Conservation (phyloP, 176 grass and related monocot genomes). For the Carex kokanica region DNA sequence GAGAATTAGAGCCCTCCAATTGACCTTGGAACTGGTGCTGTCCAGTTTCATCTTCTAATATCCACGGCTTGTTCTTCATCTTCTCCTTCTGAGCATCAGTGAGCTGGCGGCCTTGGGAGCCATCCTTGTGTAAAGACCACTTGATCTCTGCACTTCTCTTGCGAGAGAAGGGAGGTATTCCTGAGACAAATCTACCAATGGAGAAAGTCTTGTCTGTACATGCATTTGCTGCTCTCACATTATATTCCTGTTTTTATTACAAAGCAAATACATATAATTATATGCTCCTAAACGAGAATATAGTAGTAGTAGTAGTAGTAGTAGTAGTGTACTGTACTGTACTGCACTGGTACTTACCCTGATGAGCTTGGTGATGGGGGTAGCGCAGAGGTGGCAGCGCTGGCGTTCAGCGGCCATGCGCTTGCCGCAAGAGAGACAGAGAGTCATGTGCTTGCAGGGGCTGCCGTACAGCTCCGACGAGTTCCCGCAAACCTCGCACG, state of each 20-base stretch:
- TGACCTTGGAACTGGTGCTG: conserved; percentile 69
- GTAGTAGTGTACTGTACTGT: neutral
- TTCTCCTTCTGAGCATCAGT: conserved; percentile 65
- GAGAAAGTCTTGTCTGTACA: conserved; percentile 42
- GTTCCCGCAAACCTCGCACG: conserved; percentile 51
- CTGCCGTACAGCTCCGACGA: conserved; percentile 54
- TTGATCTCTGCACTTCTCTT: conserved; percentile 51
- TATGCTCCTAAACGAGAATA: no score
- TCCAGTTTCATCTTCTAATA: conserved; percentile 79
- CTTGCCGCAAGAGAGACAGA: conserved; percentile 57
- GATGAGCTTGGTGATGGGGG: conserved; percentile 62
- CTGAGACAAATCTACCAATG: conserved; percentile 58
- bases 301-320: no score
- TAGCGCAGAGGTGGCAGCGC: conserved; percentile 45
- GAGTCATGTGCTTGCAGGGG: conserved; percentile 65
- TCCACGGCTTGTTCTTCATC: conserved; percentile 64
- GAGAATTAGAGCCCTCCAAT: conserved; percentile 61
- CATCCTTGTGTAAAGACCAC: conserved; percentile 80
- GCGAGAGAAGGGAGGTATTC: conserved; percentile 57
- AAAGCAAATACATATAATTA: no score
- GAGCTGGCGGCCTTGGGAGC: conserved; percentile 51
- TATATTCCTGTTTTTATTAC: conserved; percentile 44
- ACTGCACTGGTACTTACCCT: conserved; percentile 53
- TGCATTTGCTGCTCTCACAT: conserved; percentile 49
- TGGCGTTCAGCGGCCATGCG: conserved; percentile 38